Conservation (phyloP, 1,139 yeast genomes). For the Taphrina deformans region DNA sequence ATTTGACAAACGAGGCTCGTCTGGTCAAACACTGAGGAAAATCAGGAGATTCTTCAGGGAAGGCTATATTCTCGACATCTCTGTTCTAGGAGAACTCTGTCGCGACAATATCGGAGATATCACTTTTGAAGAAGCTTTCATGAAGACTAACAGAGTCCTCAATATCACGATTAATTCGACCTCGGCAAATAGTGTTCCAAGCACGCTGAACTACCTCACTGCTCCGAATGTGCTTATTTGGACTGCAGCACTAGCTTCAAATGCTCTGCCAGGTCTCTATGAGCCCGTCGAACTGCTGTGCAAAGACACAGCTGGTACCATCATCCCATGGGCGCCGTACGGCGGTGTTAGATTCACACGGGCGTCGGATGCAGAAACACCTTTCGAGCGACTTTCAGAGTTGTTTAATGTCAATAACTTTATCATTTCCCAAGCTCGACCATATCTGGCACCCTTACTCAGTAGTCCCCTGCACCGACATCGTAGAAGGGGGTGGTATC, state of each 20-base stretch:
- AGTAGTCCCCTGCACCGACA: conserved; percentile 66
- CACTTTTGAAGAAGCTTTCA: conserved; percentile 86
- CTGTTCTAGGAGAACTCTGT: conserved; percentile 71
- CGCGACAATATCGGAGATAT: conserved; percentile 77
- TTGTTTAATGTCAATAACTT: conserved; percentile 96
- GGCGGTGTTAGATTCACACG: conserved; percentile 20
- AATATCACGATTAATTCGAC: conserved; percentile 90
- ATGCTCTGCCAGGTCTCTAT: conserved; percentile 89
- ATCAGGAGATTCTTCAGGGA: conserved; percentile 49
- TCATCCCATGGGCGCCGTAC: conserved; percentile 63
- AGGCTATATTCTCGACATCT: conserved; percentile 75
- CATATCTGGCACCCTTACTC: conserved; percentile 76
- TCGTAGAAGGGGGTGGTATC: conserved; percentile 47
- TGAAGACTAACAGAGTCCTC: conserved; percentile 75
- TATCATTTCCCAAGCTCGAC: conserved; percentile 94
- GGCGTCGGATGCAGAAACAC: conserved; percentile 71
- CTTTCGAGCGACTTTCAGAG: conserved; percentile 83
- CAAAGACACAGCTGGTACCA: conserved; percentile 64
- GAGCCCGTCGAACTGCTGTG: conserved; percentile 83
- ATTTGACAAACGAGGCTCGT: conserved; percentile 48
- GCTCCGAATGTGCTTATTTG: conserved; percentile 94
- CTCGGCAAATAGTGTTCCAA: conserved; percentile 55
- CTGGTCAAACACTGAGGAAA: conserved; percentile 62
- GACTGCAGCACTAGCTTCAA: conserved; percentile 96
- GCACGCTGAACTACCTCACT: conserved; percentile 81